Percentiles rank a stretch among this genome's conserved stretches.
Evolutionary conservation across 2,329 filamentous ascomycete genomes (phyloP).

Genomic region (Biscogniauxia mediterranea): DNA sequence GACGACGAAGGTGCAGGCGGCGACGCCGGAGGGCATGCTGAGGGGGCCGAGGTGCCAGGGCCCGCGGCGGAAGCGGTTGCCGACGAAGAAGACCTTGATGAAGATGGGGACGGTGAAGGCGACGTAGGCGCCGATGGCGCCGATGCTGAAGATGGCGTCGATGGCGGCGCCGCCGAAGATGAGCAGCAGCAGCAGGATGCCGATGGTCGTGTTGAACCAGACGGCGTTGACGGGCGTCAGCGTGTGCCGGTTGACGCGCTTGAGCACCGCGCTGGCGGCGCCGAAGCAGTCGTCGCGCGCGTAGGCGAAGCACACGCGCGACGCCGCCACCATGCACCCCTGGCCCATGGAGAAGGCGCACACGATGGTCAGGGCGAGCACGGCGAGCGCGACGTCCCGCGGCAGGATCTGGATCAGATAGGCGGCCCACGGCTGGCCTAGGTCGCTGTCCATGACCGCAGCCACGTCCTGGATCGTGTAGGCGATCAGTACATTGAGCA

Average conservation of each 20-base stretch:
- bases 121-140: slow-evolving; percentile 66
- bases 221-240: slow-evolving; percentile 69
- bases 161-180: slow-evolving; percentile 64
- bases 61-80: slow-evolving; percentile 61
- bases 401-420: slow-evolving; percentile 66
- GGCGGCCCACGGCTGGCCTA: slow-evolving; percentile 68
- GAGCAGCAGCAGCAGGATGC: slow-evolving; percentile 59
- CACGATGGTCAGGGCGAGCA: slow-evolving; percentile 65
- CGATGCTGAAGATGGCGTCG: slow-evolving; percentile 68
- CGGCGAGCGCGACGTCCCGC: slow-evolving; percentile 57
- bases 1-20: slow-evolving; percentile 58
- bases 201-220: slow-evolving; percentile 62
- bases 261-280: slow-evolving; percentile 51
- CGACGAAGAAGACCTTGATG: slow-evolving; percentile 58
- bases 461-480: slow-evolving; percentile 68
- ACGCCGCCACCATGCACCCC: slow-evolving; percentile 65
- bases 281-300: slow-evolving; percentile 71
- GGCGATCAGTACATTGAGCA: slow-evolving; percentile 70
- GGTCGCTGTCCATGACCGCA: slow-evolving; percentile 55
- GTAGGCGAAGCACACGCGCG: slow-evolving; percentile 70
- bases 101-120: slow-evolving; percentile 58
- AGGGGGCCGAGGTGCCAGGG: slow-evolving; percentile 67
- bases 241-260: slow-evolving; percentile 58
- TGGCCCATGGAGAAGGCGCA: slow-evolving; percentile 72
- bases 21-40: slow-evolving; percentile 54